Evolutionary conservation across 257 asterid genomes (phyloP).

Genomic region (Agastache rugosa): DNA sequence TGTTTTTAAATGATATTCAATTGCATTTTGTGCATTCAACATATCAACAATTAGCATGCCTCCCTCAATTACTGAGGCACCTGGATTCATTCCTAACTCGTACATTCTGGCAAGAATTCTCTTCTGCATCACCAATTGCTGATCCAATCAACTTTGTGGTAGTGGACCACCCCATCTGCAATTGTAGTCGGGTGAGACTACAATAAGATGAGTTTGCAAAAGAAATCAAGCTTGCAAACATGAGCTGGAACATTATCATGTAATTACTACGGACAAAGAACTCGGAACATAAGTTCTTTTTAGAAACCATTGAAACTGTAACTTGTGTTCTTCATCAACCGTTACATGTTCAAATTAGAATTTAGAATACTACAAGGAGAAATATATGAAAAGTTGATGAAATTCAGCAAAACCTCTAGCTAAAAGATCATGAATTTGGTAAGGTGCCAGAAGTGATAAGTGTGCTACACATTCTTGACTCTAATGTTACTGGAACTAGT

Average conservation of each 20-base stretch:
- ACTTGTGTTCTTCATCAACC: neutral
- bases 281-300: too few relatives aligned
- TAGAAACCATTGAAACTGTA: too few relatives aligned
- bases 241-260: too few relatives aligned
- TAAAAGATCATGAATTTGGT: too few relatives aligned
- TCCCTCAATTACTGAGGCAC: constrained; percentile 38
- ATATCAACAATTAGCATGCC: constrained; percentile 6
- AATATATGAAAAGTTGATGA: too few relatives aligned
- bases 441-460: too few relatives aligned
- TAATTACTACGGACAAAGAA: too few relatives aligned
- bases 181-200: constrained; percentile 19
- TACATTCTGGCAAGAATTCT: constrained; percentile 77
- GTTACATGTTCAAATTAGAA: too few relatives aligned
- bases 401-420: too few relatives aligned
- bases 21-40: constrained; percentile 4
- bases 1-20: neutral
- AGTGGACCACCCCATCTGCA: constrained; percentile 88
- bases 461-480: too few relatives aligned
- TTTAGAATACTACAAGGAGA: too few relatives aligned
- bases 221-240: neutral
- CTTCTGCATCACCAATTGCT: constrained; percentile 77
- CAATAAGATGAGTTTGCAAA: constrained; percentile 11
- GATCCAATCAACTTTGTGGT: constrained; percentile 88
- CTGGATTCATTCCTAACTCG: constrained; percentile 85
- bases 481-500: too few relatives aligned